Percentiles rank a stretch among this genome's conserved stretches.
phyloP scores from a whole-genome alignment of 805 yeast species.

The Candida oleophila region DNA sequence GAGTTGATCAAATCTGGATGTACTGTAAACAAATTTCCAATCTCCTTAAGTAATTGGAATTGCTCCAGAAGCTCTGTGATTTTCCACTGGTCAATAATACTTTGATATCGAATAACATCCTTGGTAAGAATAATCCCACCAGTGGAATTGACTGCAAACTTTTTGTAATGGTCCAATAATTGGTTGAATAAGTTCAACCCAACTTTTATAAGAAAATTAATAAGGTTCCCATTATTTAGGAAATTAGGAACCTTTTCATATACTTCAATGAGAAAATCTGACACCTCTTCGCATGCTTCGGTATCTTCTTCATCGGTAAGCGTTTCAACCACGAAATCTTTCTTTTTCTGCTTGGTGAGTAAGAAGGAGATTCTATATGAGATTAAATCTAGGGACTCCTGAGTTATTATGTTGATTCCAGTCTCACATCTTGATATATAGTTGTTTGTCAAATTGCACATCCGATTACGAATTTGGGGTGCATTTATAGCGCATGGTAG shows the following conservation, averaged over 20 bases:
- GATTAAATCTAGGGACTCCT: constrained; percentile 55
- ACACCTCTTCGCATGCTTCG: constrained; percentile 63
- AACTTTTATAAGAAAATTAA: constrained; percentile 49
- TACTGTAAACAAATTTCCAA: constrained; percentile 81
- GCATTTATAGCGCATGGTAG: constrained; percentile 69
- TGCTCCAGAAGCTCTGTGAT: constrained; percentile 58
- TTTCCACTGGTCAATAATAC: constrained; percentile 65
- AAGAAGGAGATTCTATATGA: constrained; percentile 45
- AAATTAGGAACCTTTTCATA: constrained; percentile 38
- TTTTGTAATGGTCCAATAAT: constrained; percentile 70
- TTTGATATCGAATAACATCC: constrained; percentile 77
- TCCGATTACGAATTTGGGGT: constrained; percentile 55
- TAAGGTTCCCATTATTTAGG: constrained; percentile 44
- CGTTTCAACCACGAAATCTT: constrained; percentile 56
- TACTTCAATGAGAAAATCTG: constrained; percentile 48
- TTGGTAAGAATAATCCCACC: constrained; percentile 84
- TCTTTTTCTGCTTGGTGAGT: constrained; percentile 67
- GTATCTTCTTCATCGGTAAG: constrained; percentile 58
- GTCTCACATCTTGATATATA: constrained; percentile 61
- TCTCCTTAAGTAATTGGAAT: constrained; percentile 72
- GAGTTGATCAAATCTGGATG: constrained; percentile 78
- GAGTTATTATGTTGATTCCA: constrained; percentile 62
- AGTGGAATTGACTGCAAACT: constrained; percentile 69
- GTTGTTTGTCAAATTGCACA: constrained; percentile 60
- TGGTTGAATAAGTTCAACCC: constrained; percentile 59